Conservation (phyloP, 2,329 filamentous ascomycete species). For the Hypoxylon sp. region DNA sequence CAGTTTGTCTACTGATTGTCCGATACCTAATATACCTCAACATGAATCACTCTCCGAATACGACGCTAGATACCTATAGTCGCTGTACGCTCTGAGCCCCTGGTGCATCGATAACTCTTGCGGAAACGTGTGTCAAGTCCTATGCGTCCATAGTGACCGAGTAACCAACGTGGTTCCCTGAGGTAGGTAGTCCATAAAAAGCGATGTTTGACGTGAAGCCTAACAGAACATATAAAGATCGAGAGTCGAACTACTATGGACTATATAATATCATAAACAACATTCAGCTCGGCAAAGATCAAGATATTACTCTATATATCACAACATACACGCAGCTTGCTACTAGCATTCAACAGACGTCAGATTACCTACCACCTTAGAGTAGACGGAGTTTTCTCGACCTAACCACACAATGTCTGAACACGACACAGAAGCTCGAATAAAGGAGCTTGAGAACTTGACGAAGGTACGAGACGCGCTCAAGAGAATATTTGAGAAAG, state of each 20-base stretch:
- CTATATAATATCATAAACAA: background rate
- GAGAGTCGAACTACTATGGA: background rate
- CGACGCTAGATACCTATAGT: too few species aligned
- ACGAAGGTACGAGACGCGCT: background rate
- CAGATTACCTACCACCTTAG: too few species aligned
- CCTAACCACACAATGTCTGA: background rate
- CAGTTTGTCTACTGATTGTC: too few species aligned
- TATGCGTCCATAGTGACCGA: background rate
- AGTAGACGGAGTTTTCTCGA: background rate
- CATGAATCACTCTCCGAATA: too few species aligned
- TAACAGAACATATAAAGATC: background rate
- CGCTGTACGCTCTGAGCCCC: background rate
- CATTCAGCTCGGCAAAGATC: background rate
- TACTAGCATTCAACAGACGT: background rate
- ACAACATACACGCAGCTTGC: background rate
- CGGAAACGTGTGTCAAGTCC: background rate
- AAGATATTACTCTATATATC: background rate
- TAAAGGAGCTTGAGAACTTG: background rate
- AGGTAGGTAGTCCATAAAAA: background rate
- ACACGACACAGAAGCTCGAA: background rate
- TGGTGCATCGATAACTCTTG: background rate
- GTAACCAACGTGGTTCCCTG: background rate
- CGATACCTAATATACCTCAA: too few species aligned
- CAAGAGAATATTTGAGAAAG: background rate
- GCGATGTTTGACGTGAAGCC: background rate